Evolutionary conservation across 768 basidiomycete species (phyloP), one percentile per base, ranked within the genome.

Genomic region (Lactarius deliciosus): DNA sequence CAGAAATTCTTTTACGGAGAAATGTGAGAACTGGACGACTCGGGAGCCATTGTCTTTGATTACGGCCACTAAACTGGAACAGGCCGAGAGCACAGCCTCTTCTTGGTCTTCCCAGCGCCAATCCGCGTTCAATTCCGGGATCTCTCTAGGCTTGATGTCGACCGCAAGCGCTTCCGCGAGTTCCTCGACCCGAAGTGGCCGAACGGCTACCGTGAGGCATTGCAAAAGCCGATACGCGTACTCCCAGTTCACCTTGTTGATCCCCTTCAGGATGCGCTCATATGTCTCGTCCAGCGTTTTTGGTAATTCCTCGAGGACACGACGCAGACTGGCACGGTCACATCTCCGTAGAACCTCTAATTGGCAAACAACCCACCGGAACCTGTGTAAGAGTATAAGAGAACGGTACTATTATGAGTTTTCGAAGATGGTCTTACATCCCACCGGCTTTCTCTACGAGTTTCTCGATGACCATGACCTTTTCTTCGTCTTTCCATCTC

Each of bases 211-310:
- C 45, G 45, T 22, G 10, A 47, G 45, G 13, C n/a, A 47, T 47
- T 47, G 45, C 20, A 47, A 47, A n/a, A 47, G 45, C 10, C 45
- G 34, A 38, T 43, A 38, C 15, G 36, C 58, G 38, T 30, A n/a
- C 22, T 59, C 16, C n/a, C 41, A 18, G 18, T 18, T 20, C 9
- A 9, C 22, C 9, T 60, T 25, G 36, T 28, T 30, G 22, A 60
- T 41, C 28, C 40, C n/a, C 15, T 32, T 11, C 28, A 60, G 20
- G 22, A 41, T 30, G 25, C 36, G 38, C 60, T 45, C 36, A 11
- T 60, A 60, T 20, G 60, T 60, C 38, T 45, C 60, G 40, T 60
- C 36, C 60, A 60, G 16, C 9, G 60, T 11, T 45, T 41, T 22
- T 4, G 60, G 60, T 9, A 60, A 41, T 16, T 38, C 58, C 13